Evolutionary conservation across 495 filamentous ascomycete genomes (phyloP).

Genomic region (Xylaria longipes): DNA sequence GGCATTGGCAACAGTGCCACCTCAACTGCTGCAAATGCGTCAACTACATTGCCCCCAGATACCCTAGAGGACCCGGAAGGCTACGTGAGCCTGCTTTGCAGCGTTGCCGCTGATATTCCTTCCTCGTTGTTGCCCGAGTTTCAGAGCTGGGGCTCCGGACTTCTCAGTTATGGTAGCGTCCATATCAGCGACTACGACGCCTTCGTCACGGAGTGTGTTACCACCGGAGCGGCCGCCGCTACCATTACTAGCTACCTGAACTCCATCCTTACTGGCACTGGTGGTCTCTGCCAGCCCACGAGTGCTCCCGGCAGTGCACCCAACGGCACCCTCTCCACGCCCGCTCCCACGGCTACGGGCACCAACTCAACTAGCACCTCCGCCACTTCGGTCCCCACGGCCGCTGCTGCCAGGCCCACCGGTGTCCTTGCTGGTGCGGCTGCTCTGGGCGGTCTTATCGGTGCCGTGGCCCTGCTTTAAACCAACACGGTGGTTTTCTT

Average conservation of each 20-base stretch:
- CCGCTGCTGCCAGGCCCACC: slow-evolving; percentile 8
- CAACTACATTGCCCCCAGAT: slow-evolving; percentile 6
- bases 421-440: slow-evolving; percentile 9
- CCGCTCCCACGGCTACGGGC: not conserved
- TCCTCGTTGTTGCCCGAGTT: slow-evolving; percentile 6
- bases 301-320: not conserved
- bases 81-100: not conserved
- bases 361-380: not conserved
- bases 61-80: slow-evolving; percentile 5
- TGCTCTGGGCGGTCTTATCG: slow-evolving; percentile 4
- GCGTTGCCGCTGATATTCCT: slow-evolving; percentile 2
- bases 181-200: slow-evolving; percentile 4
- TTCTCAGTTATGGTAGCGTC: slow-evolving; percentile 13
- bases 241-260: slow-evolving; percentile 11
- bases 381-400: not conserved
- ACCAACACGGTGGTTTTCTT: not conserved
- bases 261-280: not conserved
- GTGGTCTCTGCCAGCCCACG: not conserved
- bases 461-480: slow-evolving; percentile 3
- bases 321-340: not conserved
- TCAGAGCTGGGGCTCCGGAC: not conserved
- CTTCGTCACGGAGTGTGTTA: slow-evolving; percentile 10
- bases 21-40: not conserved
- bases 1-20: not conserved
- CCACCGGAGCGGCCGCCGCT: slow-evolving; percentile 3